phyloP scores from a whole-genome alignment of 352 stramenopile genomes.

The Phytophthora kernoviae region DNA sequence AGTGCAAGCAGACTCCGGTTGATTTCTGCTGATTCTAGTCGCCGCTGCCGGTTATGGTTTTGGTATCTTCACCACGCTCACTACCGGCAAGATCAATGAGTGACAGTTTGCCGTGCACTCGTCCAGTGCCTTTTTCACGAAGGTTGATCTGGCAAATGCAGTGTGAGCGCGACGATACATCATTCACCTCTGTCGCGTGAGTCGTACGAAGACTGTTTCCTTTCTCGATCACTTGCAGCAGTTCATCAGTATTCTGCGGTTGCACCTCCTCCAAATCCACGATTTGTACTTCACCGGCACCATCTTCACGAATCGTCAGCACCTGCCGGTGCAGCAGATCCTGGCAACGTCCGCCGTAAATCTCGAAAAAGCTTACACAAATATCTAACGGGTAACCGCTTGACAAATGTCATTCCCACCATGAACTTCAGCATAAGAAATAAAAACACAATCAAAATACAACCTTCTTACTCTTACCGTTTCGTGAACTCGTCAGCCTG shows the following conservation, averaged over 20 bases:
- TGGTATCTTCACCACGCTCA: conserved; percentile 95
- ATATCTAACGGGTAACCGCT: conserved; percentile 80
- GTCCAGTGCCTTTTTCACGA: conserved; percentile 50
- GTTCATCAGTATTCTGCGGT: conserved; percentile 83
- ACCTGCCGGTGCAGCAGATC: conserved; percentile 92
- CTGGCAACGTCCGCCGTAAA: conserved; percentile 96
- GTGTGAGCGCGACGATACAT: conserved; percentile 94
- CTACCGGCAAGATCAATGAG: conserved; percentile 97
- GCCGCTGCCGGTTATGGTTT: conserved; percentile 92
- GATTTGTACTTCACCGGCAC: conserved; percentile 94
- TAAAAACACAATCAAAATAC: background rate
- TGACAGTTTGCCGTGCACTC: conserved; percentile 89
- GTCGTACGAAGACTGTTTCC: conserved; percentile 94
- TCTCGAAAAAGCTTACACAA: conserved; percentile 96
- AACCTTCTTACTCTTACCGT: conserved; percentile 14
- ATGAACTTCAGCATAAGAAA: background rate
- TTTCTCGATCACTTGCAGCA: conserved; percentile 93
- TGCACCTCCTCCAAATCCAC: conserved; percentile 94
- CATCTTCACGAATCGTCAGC: conserved; percentile 95
- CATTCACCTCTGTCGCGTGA: conserved; percentile 96
- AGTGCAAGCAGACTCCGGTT: conserved; percentile 97
- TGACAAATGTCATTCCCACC: background rate
- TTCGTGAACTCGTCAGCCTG: conserved; percentile 65
- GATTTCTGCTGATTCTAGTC: conserved; percentile 97
- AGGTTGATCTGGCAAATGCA: conserved; percentile 95